Evolutionary conservation across 202 grass and related monocot genomes (phyloP), one percentile per base, ranked within the genome.

Genomic region (Eragrostis tef): DNA sequence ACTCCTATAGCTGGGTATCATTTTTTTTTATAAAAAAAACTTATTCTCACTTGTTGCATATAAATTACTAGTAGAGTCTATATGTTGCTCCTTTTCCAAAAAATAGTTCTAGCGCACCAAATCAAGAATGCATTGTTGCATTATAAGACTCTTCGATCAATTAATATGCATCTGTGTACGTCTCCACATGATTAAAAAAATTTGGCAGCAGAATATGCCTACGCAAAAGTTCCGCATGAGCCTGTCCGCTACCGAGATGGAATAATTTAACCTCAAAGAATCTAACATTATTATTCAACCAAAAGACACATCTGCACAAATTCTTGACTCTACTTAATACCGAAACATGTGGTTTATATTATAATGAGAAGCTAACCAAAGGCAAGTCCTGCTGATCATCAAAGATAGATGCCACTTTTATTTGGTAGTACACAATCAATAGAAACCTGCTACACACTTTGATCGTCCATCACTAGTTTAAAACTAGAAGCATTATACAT

Each of bases 381-480:
- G n/a, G 63, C 29, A 36, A 27, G 34, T 8, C 6, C 44, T 56
- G 12, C 31, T 47, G 77, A 70, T 52, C 61, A 86, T 83, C 83
- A 83, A 86, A 71, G n/a, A 67, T 19, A 63, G 36, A 71, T 56
- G 88, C 25, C 68, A 68, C 83, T 86, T 89, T 86, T 89, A 89
- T 86, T 79, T 83, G 88, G 75, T 84, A 70, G 65, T 80, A 80
- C 64, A 77, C 59, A 79, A 86, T 83, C 79, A 77, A 10, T 81
- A 74, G 83, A 80, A 82, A 86, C 79, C 87, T 83, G 84, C 88
- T 86, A 86, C 88, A 87, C 27, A 84, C 84, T 87, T 83, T 90
- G 80, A 86, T 86, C 58, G 26, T 61, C 74, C 80, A 80, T 85
- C 34, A 63, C 45, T 86, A 73, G 56, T 69, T 48, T 78, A 84